These are phyloP conservation scores for Capillidium heterosporum DNA, from an alignment of 371 early-diverging fungal genomes.

Conservation along the genomic window DNA sequence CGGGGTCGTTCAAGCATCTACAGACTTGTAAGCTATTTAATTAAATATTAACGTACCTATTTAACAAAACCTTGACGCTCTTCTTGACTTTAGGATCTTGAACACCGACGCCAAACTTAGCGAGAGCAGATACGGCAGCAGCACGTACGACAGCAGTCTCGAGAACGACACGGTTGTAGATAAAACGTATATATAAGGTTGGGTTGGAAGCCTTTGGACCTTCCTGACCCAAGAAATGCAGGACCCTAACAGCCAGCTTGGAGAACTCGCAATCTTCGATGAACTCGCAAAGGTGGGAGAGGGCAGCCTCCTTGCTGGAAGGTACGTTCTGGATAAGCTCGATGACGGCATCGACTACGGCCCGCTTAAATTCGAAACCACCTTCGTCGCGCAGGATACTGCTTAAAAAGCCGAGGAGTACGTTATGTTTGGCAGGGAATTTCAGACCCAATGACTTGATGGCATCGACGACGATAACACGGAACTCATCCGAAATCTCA, in stretches of 20 bases:
- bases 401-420: constrained; percentile 84
- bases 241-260: constrained; percentile 84
- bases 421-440: constrained; percentile 86
- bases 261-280: constrained; percentile 98
- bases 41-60: constrained; percentile 18
- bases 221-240: constrained; percentile 85
- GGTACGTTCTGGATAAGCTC: constrained; percentile 86
- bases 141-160: constrained; percentile 93
- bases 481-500: constrained; percentile 96
- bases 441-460: constrained; percentile 87
- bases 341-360: constrained; percentile 92
- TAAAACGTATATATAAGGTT: constrained; percentile 88
- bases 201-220: constrained; percentile 85
- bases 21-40: not conserved
- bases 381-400: constrained; percentile 92
- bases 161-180: constrained; percentile 94
- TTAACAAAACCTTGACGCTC: constrained; percentile 69
- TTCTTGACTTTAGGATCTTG: constrained; percentile 54
- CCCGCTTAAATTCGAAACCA: constrained; percentile 88
- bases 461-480: constrained; percentile 93
- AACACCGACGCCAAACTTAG: constrained; percentile 76
- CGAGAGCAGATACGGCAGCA: constrained; percentile 90
- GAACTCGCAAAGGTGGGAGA: constrained; percentile 93
- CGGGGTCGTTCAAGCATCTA: constrained; percentile 89
- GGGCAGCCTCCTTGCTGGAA: constrained; percentile 79